Evolutionary conservation across 345 rosid species (phyloP).

Genomic region (Moringa oleifera): DNA sequence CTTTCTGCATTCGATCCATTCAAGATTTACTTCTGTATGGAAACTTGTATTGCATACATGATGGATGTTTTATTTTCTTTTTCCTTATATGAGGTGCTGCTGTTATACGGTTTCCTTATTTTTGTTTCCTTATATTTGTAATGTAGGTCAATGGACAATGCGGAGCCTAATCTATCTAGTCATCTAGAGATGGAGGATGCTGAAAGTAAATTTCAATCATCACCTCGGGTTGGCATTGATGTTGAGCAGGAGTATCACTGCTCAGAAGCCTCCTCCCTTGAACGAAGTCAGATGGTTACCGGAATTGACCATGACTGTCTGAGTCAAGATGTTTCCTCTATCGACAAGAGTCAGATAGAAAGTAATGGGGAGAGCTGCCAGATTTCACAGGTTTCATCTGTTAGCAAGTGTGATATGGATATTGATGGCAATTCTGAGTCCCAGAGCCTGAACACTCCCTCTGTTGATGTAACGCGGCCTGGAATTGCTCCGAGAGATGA

Average conservation of each 20-base stretch:
- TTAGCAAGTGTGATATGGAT: slow-evolving; percentile 13
- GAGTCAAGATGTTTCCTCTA: slow-evolving; percentile 9
- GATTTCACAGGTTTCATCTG: slow-evolving; percentile 10
- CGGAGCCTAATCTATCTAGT: slow-evolving; percentile 14
- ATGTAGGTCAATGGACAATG: slow-evolving; percentile 18
- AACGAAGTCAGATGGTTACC: slow-evolving; percentile 12
- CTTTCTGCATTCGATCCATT: too few relatives aligned
- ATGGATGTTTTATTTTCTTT: too few relatives aligned
- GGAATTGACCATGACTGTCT: slow-evolving; percentile 2
- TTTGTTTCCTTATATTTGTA: not conserved
- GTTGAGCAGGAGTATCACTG: slow-evolving; percentile 10
- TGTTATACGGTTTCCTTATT: not conserved
- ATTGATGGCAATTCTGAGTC: slow-evolving; percentile 11
- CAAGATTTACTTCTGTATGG: too few relatives aligned
- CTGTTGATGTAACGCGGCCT: slow-evolving; percentile 1
- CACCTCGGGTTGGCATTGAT: not conserved
- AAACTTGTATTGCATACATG: too few relatives aligned
- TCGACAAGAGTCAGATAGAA: slow-evolving; percentile 7
- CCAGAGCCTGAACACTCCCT: slow-evolving; percentile 8
- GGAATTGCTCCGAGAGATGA: slow-evolving; percentile 12
- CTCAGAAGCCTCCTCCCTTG: slow-evolving; percentile 11
- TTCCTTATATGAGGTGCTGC: not conserved
- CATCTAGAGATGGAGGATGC: not conserved
- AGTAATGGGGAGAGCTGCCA: slow-evolving; percentile 10
- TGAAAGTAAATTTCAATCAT: slow-evolving; percentile 3